Conservation (phyloP, 2,329 filamentous ascomycete species). For the Penicillium sp. region DNA sequence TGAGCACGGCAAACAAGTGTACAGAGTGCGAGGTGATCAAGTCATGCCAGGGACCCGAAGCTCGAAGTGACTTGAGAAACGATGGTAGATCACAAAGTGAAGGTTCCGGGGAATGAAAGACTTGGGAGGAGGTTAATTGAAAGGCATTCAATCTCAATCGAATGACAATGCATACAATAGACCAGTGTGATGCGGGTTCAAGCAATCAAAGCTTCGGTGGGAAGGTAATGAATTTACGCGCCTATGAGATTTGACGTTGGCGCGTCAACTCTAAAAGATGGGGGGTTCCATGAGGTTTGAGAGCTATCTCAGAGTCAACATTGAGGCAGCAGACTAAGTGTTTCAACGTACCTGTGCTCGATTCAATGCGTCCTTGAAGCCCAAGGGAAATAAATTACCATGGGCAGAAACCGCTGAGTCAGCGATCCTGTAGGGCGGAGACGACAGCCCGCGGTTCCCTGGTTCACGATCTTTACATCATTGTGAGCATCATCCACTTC, state of each 20-base stretch:
- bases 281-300: constrained; percentile 3
- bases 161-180: neutral
- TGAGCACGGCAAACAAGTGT: neutral
- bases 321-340: neutral
- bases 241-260: constrained; percentile 1
- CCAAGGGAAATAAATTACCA: constrained; percentile 8
- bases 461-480: constrained; percentile 28
- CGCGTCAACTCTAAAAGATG: constrained; percentile 3
- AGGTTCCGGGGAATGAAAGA: neutral
- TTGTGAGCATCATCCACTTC: constrained; percentile 28
- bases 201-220: neutral
- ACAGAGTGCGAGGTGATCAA: neutral
- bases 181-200: neutral
- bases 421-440: constrained; percentile 6
- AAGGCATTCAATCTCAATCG: neutral
- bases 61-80: neutral
- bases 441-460: constrained; percentile 10
- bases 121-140: neutral
- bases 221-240: neutral
- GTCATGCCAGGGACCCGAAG: neutral
- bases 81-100: neutral
- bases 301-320: constrained; percentile 1
- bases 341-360: constrained; percentile 1
- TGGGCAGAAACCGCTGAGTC: constrained; percentile 15
- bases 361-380: neutral